Evolutionary conservation across 805 yeast genomes (phyloP), one percentile per base, ranked within the genome.

Genomic region (Middelhovenomyces tepae): DNA sequence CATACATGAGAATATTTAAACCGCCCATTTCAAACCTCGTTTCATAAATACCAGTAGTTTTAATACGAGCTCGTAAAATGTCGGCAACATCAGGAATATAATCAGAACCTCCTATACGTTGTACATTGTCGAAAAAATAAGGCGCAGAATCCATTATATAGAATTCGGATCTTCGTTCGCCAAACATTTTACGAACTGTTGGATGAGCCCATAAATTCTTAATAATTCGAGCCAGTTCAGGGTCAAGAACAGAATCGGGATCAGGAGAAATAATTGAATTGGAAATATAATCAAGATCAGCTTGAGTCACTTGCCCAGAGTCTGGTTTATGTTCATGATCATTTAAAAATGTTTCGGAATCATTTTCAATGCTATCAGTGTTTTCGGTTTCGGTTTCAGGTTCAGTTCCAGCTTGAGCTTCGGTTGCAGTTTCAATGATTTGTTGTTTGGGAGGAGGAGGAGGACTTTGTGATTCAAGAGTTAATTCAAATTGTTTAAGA

Each of bases 1-100:
- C 96, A 50, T 65, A 75, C 46, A 79, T 64, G 47, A 75, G 82
- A 31, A 78, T 60, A 46, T 69, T 68, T 25, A 77, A 53, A 17
- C 74, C 75, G 28, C 81, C 85, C 73, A 86, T 69, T 39, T 75
- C 75, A 48, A 87, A 82, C 37, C 71, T 67, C 38, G 84, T 76
- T 53, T 86, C 95, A 47, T 78, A 83, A 15, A 87, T 83, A 57
- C 96, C 95, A 1, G 94, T 80, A 0, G 96, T 87, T 59, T 84
- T 87, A 53, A 84, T 81, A 62, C 96, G 74, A 10, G 95, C 84
- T 42, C 94, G 67, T 45, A 87, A 64, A 19, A 86, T 76, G 58
- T 87, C 96, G 22, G 76, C 72, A 17, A 73, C 78, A 13, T 71
- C 68, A 1, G 95, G 96, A 11, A 75, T 49, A 54, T 82, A 87